Percentiles rank a stretch among this genome's conserved stretches.
These are phyloP conservation scores for Hemileccinum rubropunctum DNA, from an alignment of 768 basidiomycete genomes.

Conservation along the genomic window DNA sequence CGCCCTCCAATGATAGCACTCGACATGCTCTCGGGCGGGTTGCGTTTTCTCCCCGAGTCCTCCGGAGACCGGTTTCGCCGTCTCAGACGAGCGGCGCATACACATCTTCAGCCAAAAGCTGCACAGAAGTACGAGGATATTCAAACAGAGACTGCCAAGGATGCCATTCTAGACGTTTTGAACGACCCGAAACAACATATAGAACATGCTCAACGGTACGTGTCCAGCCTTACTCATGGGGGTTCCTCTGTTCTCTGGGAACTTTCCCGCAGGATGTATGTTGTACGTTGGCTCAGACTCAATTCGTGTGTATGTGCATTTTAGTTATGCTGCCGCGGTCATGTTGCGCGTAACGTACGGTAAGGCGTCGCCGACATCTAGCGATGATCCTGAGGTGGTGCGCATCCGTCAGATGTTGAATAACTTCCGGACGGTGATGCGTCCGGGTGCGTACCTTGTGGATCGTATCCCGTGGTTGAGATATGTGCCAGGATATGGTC, in stretches of 20 bases:
- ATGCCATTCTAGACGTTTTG: conserved; percentile 31
- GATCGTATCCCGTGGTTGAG: conserved; percentile 31
- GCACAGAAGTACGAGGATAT: conserved; percentile 47
- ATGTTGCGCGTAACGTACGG: conserved; percentile 35
- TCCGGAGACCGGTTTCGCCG: conserved; percentile 59
- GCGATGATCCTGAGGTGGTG: conserved; percentile 31
- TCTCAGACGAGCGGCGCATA: conserved; percentile 60
- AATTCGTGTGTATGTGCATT: too few relatives aligned
- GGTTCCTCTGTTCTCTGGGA: too few relatives aligned
- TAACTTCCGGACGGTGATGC: conserved; percentile 35
- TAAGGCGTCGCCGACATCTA: conserved; percentile 30
- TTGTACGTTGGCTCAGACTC: too few relatives aligned
- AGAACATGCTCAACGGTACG: conserved; percentile 46
- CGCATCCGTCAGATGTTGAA: conserved; percentile 32
- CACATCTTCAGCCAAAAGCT: conserved; percentile 54
- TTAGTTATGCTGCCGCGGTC: conserved; percentile 28
- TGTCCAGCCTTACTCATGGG: too few relatives aligned
- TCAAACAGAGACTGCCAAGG: conserved; percentile 38
- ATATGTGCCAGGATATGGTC: too few relatives aligned
- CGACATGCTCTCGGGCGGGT: conserved; percentile 55
- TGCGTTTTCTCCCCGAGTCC: conserved; percentile 53
- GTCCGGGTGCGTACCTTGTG: conserved; percentile 34
- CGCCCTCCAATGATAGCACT: conserved; percentile 54
- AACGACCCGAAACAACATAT: conserved; percentile 42
- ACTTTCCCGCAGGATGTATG: too few relatives aligned